These are phyloP conservation scores for Candida wancherniae DNA, from an alignment of 805 yeast genomes.

Conservation along the genomic window DNA sequence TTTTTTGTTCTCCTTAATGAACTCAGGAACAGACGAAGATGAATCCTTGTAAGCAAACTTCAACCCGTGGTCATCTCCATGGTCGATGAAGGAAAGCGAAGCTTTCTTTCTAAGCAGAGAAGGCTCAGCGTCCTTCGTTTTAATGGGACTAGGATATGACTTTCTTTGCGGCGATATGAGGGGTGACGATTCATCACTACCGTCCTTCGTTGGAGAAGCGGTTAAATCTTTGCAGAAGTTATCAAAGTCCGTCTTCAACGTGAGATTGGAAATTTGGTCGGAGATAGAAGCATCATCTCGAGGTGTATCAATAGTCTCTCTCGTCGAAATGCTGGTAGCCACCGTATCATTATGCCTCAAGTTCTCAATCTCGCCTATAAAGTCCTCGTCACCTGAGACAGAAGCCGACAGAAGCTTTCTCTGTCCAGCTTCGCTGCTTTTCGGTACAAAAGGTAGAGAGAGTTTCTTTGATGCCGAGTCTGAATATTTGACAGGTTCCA, in stretches of 20 bases:
- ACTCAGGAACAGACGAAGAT: constrained; percentile 25
- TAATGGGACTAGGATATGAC: neutral
- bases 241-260: too few species aligned
- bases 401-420: too few species aligned
- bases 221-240: constrained; percentile 3
- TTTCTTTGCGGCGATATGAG: constrained; percentile 1
- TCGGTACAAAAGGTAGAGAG: too few species aligned
- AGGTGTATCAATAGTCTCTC: too few species aligned
- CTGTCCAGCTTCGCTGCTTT: too few species aligned
- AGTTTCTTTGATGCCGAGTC: too few species aligned
- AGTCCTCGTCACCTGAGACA: constrained; percentile 16
- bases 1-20: constrained; percentile 38
- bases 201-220: constrained; percentile 1
- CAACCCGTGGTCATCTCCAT: constrained; percentile 26
- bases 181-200: constrained; percentile 1
- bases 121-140: neutral
- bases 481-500: too few species aligned
- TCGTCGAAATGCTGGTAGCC: too few species aligned
- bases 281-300: too few species aligned
- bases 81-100: constrained; percentile 23
- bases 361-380: constrained; percentile 23
- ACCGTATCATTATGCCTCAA: constrained; percentile 30
- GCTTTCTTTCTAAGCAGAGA: constrained; percentile 6
- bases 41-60: constrained; percentile 28
- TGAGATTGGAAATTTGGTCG: too few species aligned